Percentiles rank a stretch among this genome's conserved stretches.
phyloP scores from a whole-genome alignment of 2,329 filamentous ascomycete species.

The Fusarium sp. region DNA sequence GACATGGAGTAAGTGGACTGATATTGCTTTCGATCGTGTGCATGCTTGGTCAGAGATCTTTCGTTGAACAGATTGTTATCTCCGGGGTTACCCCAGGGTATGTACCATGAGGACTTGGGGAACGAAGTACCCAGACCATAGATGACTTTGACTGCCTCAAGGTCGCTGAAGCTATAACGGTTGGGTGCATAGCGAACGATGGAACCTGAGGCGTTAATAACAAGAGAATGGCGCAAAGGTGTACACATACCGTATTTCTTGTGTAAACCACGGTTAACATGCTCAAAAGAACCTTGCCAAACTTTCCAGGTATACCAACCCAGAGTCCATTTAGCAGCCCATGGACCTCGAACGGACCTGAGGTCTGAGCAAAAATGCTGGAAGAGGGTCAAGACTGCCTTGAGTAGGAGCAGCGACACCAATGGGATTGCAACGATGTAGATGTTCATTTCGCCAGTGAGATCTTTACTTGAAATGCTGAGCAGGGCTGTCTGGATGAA shows the following conservation, averaged over 20 bases:
- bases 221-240: background rate
- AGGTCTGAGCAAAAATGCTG: background rate
- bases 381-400: background rate
- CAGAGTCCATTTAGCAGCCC: background rate
- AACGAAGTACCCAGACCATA: slow-evolving; percentile 34
- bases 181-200: slow-evolving; percentile 60
- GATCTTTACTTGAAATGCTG: accelerated
- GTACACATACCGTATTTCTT: background rate
- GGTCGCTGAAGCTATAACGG: slow-evolving; percentile 57
- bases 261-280: background rate
- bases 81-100: background rate
- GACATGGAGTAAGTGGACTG: slow-evolving; percentile 48
- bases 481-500: no score
- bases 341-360: background rate
- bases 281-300: background rate
- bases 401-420: background rate
- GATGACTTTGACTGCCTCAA: slow-evolving; percentile 51
- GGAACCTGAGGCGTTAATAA: background rate
- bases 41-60: slow-evolving; percentile 31
- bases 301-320: background rate
- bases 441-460: background rate
- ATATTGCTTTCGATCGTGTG: slow-evolving; percentile 41
- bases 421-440: background rate
- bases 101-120: background rate
- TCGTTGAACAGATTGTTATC: background rate